Conservation (phyloP, 2,329 filamentous ascomycete genomes). For the Hypoxylon sp. region DNA sequence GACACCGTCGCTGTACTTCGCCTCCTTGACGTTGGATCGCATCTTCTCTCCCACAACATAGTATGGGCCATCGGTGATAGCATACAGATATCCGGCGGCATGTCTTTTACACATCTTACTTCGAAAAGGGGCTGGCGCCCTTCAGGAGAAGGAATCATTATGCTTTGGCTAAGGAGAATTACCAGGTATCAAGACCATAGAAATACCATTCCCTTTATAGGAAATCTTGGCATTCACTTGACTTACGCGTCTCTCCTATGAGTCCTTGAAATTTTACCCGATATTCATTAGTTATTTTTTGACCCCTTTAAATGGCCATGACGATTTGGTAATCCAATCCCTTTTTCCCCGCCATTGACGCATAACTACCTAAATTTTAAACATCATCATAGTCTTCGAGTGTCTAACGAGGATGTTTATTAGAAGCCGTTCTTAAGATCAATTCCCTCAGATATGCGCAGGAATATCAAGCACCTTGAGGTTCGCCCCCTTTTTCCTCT, state of each 20-base stretch:
- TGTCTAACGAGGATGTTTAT: neutral
- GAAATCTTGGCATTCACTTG: neutral
- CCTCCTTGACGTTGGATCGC: constrained; percentile 62
- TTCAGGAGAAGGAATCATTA: neutral
- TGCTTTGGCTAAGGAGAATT: neutral
- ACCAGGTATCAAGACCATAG: neutral
- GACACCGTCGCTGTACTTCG: constrained; percentile 58
- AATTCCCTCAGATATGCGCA: neutral
- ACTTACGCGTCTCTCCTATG: neutral
- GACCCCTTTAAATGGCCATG: neutral
- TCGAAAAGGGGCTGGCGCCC: too few species aligned
- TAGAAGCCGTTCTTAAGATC: neutral
- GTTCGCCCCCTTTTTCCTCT: neutral
- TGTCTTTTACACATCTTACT: too few species aligned
- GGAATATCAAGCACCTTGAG: neutral
- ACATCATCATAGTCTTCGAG: neutral
- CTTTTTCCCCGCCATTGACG: neutral
- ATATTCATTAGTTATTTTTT: neutral
- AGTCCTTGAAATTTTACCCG: neutral
- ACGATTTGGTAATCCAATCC: neutral
- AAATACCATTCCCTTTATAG: neutral
- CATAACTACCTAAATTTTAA: neutral
- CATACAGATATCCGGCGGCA: too few species aligned
- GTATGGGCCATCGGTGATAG: constrained; percentile 58
- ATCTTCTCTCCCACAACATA: constrained; percentile 63